Evolutionary conservation across 176 grass and related monocot species (phyloP), one percentile per base, ranked within the genome.

Genomic region (Raddia guianensis): DNA sequence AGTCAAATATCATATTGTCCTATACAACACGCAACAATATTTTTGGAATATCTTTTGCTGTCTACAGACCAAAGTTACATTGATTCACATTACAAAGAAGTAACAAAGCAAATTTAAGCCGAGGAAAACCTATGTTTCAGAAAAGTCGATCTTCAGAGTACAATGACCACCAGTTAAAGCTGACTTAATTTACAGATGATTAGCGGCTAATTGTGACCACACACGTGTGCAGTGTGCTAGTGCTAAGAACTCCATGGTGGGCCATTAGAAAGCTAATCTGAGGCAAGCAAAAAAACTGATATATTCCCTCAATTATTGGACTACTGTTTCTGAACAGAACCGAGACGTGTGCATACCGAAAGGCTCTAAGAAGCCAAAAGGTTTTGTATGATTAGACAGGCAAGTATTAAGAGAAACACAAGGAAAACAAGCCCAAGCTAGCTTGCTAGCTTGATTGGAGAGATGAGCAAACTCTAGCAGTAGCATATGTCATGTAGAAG

Each of bases 301-400:
- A 18, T 9, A 27, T 54, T 18, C 11, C 40, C 42, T 81, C 77
- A 81, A 89, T 89, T 89, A 89, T 89, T 81, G 50, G 71, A 15
- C n/a, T 49, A 70, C 64, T 72, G 82, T 59, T 71, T 44, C 27
- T 57, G 49, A 54, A 70, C 1, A 71, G n/a, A 77, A 77, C 78
- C 2, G 59, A 66, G 83, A 85, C 82, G 76, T 89, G 72, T 85
- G 82, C 64, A 15, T 14, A 60, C 83, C 59, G 73, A 86, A 86
- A 82, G 78, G 13, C 52, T 14, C 2, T 7, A 18, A 63, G 75
- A 85, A 48, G 52, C 7, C 43, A 50, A 71, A 62, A 78, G 37
- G 12, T 45, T 58, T 37, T 56, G 72, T 71, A 65, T 89, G 76
- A 89, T 77, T 89, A 58, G 37, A 40, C 9, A 42, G 37, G 37